Percentiles rank a stretch among this genome's conserved stretches.
phyloP scores from a whole-genome alignment of 2,329 filamentous ascomycete species.

The Amauroascus verrucosus region DNA sequence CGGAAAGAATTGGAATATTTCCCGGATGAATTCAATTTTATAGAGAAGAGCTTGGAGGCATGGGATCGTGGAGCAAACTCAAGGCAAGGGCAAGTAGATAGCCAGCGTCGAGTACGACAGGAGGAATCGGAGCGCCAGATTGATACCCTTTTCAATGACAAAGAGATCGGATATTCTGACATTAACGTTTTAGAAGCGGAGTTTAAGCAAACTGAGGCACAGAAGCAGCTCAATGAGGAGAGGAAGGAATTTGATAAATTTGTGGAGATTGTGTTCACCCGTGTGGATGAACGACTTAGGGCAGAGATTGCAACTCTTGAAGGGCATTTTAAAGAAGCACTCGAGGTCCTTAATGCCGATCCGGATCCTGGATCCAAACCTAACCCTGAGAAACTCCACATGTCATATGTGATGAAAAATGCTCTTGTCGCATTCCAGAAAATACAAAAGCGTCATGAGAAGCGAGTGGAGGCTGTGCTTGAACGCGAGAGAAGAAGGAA shows the following conservation, averaged over 20 bases:
- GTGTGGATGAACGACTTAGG: slow-evolving; percentile 41
- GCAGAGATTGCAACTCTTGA: slow-evolving; percentile 42
- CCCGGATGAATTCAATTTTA: slow-evolving; percentile 36
- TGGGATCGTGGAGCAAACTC: slow-evolving; percentile 41
- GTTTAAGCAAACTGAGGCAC: slow-evolving; percentile 44
- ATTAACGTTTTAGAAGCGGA: slow-evolving; percentile 47
- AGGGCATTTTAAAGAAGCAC: slow-evolving; percentile 37
- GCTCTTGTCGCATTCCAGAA: slow-evolving; percentile 39
- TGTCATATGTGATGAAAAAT: slow-evolving; percentile 37
- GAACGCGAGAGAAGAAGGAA: slow-evolving; percentile 47
- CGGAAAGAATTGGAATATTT: slow-evolving; percentile 28
- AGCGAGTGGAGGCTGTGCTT: slow-evolving; percentile 40
- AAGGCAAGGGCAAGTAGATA: slow-evolving; percentile 38
- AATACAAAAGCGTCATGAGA: slow-evolving; percentile 42
- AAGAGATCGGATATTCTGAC: slow-evolving; percentile 49
- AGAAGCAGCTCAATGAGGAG: slow-evolving; percentile 44
- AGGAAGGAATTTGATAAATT: slow-evolving; percentile 44
- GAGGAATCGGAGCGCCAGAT: slow-evolving; percentile 44
- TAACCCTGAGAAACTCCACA: slow-evolving; percentile 25
- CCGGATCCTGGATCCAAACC: slow-evolving; percentile 23
- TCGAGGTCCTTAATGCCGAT: slow-evolving; percentile 34
- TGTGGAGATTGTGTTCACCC: slow-evolving; percentile 41
- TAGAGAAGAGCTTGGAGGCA: slow-evolving; percentile 30
- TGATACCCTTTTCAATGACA: slow-evolving; percentile 45
- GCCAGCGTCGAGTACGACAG: slow-evolving; percentile 41